A percentile compares a stretch with the other conserved stretches of the same genome.
Conservation (phyloP, 2,329 filamentous ascomycete species). For the Talaromyces sp. region DNA sequence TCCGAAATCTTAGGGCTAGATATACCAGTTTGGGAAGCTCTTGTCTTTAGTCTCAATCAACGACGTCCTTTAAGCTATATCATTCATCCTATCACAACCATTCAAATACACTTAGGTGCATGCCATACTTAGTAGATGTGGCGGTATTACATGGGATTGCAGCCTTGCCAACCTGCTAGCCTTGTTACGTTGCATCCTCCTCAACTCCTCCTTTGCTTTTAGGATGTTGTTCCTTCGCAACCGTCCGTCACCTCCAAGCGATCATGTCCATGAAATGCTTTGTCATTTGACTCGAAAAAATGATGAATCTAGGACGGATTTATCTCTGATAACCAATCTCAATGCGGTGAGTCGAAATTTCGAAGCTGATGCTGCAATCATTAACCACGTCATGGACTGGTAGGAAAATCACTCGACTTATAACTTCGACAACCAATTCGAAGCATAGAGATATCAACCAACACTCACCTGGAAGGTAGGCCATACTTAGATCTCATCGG, state of each 20-base stretch:
- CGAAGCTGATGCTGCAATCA: background rate
- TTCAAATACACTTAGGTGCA: background rate
- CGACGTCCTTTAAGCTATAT: background rate
- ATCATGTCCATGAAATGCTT: background rate
- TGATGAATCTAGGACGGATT: background rate
- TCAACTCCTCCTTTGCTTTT: background rate
- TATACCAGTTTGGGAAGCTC: background rate
- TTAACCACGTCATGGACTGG: background rate
- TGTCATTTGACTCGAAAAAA: background rate
- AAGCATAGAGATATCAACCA: background rate
- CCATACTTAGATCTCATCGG: too few relatives aligned
- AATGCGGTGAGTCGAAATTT: background rate
- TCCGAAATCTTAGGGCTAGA: too few relatives aligned
- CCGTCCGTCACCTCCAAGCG: too few relatives aligned
- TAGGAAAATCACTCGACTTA: background rate
- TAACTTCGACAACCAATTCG: background rate
- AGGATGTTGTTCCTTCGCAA: background rate
- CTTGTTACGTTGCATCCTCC: background rate
- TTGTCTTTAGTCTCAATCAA: background rate
- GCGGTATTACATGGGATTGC: background rate
- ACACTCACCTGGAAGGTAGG: too few relatives aligned
- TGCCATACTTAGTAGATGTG: background rate
- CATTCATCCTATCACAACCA: background rate
- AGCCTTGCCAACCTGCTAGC: background rate
- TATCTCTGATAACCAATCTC: background rate